phyloP scores from a whole-genome alignment of 2,329 filamentous ascomycete species.

The Dactylellina parvicollis region DNA sequence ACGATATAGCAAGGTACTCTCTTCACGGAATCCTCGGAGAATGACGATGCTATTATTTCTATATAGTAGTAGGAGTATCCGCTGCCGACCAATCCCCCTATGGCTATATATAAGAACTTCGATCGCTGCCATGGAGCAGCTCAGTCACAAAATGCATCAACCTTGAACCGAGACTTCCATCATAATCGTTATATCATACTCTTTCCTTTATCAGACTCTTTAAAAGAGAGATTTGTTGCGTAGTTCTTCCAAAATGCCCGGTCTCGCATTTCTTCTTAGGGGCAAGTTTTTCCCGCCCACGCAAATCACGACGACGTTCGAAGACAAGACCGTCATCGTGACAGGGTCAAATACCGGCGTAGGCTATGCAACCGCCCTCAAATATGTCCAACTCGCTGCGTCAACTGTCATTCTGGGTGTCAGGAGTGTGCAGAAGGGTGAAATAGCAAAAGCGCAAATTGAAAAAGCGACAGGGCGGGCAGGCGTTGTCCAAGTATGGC shows the following conservation, averaged over 20 bases:
- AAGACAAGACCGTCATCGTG: slow-evolving; percentile 62
- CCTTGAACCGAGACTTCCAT: slow-evolving; percentile 16
- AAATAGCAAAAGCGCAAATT: slow-evolving; percentile 61
- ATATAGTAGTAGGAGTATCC: neutral
- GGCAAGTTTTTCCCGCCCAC: slow-evolving; percentile 19
- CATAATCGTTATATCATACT: slow-evolving; percentile 14
- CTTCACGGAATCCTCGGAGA: slow-evolving; percentile 5
- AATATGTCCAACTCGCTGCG: slow-evolving; percentile 62
- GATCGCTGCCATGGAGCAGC: slow-evolving; percentile 12
- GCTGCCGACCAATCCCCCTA: slow-evolving; percentile 3
- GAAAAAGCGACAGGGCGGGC: slow-evolving; percentile 58
- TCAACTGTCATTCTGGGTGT: slow-evolving; percentile 65
- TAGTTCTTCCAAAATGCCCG: slow-evolving; percentile 17
- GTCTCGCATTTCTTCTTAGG: slow-evolving; percentile 15
- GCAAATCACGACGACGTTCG: slow-evolving; percentile 21
- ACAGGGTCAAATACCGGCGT: slow-evolving; percentile 66
- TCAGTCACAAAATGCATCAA: slow-evolving; percentile 7
- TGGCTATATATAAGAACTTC: slow-evolving; percentile 22
- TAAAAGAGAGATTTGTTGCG: slow-evolving; percentile 1
- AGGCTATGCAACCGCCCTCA: slow-evolving; percentile 63
- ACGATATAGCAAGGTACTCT: slow-evolving; percentile 1
- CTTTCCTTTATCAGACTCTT: slow-evolving; percentile 12
- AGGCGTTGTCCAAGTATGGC: slow-evolving; percentile 64
- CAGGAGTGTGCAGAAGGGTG: slow-evolving; percentile 63
- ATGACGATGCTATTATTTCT: slow-evolving; percentile 3